Conservation (phyloP, 805 yeast species). For the Candida alai region DNA sequence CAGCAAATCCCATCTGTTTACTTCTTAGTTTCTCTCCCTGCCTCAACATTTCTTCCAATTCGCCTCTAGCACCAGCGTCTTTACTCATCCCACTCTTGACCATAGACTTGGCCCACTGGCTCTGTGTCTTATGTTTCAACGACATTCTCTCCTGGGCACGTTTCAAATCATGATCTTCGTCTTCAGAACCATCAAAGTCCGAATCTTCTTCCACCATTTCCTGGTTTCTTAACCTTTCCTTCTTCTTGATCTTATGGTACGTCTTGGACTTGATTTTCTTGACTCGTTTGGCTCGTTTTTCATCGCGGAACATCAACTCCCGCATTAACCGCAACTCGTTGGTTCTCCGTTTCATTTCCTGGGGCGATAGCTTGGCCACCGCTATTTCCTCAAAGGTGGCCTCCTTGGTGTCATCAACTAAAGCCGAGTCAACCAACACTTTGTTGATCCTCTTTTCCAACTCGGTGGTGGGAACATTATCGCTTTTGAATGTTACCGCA, state of each 20-base stretch:
- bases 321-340: conserved; percentile 87
- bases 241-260: conserved; percentile 80
- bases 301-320: conserved; percentile 95
- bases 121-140: conserved; percentile 80
- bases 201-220: conserved; percentile 63
- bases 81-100: conserved; percentile 86
- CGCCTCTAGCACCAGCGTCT: conserved; percentile 78
- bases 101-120: conserved; percentile 89
- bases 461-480: conserved; percentile 47
- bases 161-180: conserved; percentile 63
- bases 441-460: conserved; percentile 64
- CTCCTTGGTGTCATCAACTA: conserved; percentile 69
- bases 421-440: conserved; percentile 59
- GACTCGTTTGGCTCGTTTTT: conserved; percentile 81
- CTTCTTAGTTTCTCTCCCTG: conserved; percentile 75
- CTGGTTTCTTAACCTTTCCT: conserved; percentile 68
- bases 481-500: conserved; percentile 50
- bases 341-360: conserved; percentile 73
- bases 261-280: conserved; percentile 94
- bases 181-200: conserved; percentile 39
- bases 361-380: conserved; percentile 73
- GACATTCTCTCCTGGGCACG: conserved; percentile 93
- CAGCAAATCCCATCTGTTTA: conserved; percentile 66
- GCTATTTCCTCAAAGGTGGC: conserved; percentile 86
- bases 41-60: conserved; percentile 90